phyloP scores from a whole-genome alignment of 768 basidiomycete species.

The Leccinum truebloodii region DNA sequence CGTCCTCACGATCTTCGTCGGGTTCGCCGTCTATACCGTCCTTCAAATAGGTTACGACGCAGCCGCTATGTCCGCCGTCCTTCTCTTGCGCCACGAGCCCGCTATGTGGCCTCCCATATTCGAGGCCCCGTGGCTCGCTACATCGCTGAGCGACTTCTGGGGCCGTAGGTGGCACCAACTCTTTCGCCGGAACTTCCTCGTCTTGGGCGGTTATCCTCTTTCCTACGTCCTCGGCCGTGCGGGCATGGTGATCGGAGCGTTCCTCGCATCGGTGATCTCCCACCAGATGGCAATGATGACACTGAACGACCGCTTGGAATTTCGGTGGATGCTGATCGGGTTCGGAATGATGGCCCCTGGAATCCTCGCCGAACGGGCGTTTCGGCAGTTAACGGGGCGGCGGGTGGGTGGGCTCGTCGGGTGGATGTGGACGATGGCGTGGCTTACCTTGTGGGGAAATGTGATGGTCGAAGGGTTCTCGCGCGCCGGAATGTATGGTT shows the following conservation, averaged over 20 bases:
- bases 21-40: slow-evolving; percentile 45
- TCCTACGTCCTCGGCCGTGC: slow-evolving; percentile 44
- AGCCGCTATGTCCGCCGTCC: slow-evolving; percentile 24
- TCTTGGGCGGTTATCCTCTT: slow-evolving; percentile 33
- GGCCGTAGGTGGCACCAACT: slow-evolving; percentile 40
- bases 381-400: slow-evolving; percentile 22
- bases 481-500: slow-evolving; percentile 13
- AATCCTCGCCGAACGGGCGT: slow-evolving; percentile 44
- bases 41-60: slow-evolving; percentile 40
- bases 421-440: slow-evolving; percentile 37
- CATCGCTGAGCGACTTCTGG: slow-evolving; percentile 42
- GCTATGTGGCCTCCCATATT: slow-evolving; percentile 36
- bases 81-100: slow-evolving; percentile 32
- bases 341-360: slow-evolving; percentile 59
- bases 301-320: slow-evolving; percentile 47
- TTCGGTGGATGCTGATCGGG: slow-evolving; percentile 43
- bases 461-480: slow-evolving; percentile 26
- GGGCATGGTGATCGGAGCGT: slow-evolving; percentile 55
- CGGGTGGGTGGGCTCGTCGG: slow-evolving; percentile 33
- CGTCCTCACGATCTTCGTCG: slow-evolving; percentile 42
- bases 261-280: slow-evolving; percentile 55
- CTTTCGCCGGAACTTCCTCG: slow-evolving; percentile 32
- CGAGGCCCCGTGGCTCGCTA: slow-evolving; percentile 36
- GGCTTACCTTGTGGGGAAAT: slow-evolving; percentile 27
- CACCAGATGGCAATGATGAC: slow-evolving; percentile 55